Evolutionary conservation across 2,329 filamentous ascomycete genomes (phyloP).

Genomic region (Ceratocystis colombiana): DNA sequence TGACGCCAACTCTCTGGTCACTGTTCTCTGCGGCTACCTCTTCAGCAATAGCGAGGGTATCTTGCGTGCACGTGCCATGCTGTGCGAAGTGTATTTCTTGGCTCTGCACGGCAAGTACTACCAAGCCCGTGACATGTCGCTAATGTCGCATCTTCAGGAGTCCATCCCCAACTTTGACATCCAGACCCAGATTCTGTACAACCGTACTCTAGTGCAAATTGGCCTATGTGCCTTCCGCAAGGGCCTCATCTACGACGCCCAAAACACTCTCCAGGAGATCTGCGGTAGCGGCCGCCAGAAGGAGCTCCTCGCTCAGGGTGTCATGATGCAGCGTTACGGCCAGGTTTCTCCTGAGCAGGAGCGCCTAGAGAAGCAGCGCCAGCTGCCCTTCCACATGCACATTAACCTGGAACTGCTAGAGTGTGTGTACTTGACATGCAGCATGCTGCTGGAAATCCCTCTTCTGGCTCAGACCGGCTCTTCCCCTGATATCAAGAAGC

Average conservation of each 20-base stretch:
- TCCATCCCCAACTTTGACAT: constrained; percentile 95
- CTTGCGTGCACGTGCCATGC: constrained; percentile 89
- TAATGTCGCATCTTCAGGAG: constrained; percentile 98
- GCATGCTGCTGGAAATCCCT: constrained; percentile 97
- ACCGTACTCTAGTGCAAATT: constrained; percentile 93
- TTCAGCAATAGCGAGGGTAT: constrained; percentile 93
- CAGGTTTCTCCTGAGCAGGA: constrained; percentile 97
- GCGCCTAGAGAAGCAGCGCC: constrained; percentile 89
- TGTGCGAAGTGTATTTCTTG: constrained; percentile 97
- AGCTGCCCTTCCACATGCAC: constrained; percentile 99
- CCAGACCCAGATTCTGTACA: constrained; percentile 95
- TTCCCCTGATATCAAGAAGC: constrained; percentile 92
- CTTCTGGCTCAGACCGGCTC: constrained; percentile 94
- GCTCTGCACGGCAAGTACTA: constrained; percentile 97
- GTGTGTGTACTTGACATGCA: constrained; percentile 97
- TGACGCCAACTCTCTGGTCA: constrained; percentile 67
- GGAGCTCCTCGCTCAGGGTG: constrained; percentile 92
- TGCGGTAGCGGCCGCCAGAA: constrained; percentile 96
- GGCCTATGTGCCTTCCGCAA: constrained; percentile 97
- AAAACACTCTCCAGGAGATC: constrained; percentile 95
- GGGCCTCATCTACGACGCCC: constrained; percentile 91
- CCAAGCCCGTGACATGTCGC: constrained; percentile 95
- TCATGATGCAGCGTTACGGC: constrained; percentile 94
- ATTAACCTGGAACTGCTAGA: constrained; percentile 98
- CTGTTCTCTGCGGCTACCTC: constrained; percentile 85